Base-by-base conservation (phyloP, 2,329 filamentous ascomycete genomes). In the Fusarium brachygibbosum region DNA sequence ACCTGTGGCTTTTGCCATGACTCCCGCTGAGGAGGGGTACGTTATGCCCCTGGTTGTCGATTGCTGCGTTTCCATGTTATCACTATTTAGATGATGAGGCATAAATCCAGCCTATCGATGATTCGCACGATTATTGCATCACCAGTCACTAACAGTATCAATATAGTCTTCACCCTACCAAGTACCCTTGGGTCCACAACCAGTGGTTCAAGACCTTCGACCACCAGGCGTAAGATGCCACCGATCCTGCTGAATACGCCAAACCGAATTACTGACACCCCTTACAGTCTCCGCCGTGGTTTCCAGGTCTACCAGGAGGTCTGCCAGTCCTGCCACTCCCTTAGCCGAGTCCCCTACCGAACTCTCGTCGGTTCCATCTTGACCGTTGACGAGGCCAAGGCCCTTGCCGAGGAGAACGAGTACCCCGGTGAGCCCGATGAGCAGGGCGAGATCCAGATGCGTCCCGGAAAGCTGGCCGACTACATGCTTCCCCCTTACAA, bases 231-330 rank as follows among this genome's bases (percentile, higher is more conserved):
- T 97, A 91, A 91, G 93, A 85, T 31, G 62, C 66, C 56, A 32
- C 46, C 49, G 52, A 51, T 40, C 35, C 34, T 44, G n/a, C 40
- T 66, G 42, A 48, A 57, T 40, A 48, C 52, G 14, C 38, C 16
- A 40, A 58, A 48, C 35, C 44, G 55, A 64, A 58, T 61, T 66
- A 38, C 65, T 75, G 52, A 73, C 58, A 48, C 66, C 19, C 41
- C 50, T 51, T 14, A 28, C 74, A 97, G 94, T 77, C 94, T 99
- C 74, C 96, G 96, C 82, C 94, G 96, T 86, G 96, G 96, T 84
- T 99, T 98, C 90, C 94, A 97, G 85, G 96, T 99, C 80, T 99
- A 99, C 88, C 93, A 91, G 76, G 96, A 99, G 85, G 96, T 99
- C 78, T 99, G 96, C 88, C 90, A 94, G 68, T 93, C 93, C 76